Base-by-base conservation (phyloP, 371 early-diverging fungal species). In the Syncephalastrum sp. region DNA sequence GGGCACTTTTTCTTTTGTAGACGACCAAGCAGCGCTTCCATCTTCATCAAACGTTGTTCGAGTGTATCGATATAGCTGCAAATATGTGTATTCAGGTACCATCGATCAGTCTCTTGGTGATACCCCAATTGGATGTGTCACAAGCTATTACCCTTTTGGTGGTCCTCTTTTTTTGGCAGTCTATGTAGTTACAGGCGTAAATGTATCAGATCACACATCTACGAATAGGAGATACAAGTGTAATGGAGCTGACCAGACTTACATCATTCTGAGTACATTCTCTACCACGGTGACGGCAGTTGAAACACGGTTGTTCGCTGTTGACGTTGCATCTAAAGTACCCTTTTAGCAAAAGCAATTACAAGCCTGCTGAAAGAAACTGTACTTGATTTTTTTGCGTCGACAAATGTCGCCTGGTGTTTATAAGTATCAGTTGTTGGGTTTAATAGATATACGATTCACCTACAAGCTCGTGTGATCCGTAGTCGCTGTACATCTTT, bases 51-150 rank as follows among this genome's bases (percentile, higher is more conserved):
- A 15, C 77, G 54, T 17, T 56, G 56, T 50, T 77, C 77, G 33
- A 77, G 56, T 43, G 61, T 70, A 33, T 77, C 77, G 14, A 77
- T 77, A 46, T 77, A 77, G 5, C 75, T 74, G 56, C 21, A 55
- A 42, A 27, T 21, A 1, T 21, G n/a, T 53, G 23, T 46, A 3
- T 24, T 7, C 23, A 47, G 8, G 46, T 7, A 55, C 38, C 15
- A 47, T 24, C 17, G 41, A 17, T 33, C 38, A 33, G 6, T 10
- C 38, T 59, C 19, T 47, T 19, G 47, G 24, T 53, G 25, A 33
- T 29, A 1, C 42, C 42, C 14, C 5, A 21, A 21, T 47, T 3
- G 16, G 45, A 23, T 46, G 29, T 29, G 13, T 38, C 42, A 33
- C 38, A 33, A 33, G 8, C 38, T 33, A 33, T 57, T 69, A 73